Evolutionary conservation across 1,284 basidiomycete genomes (phyloP).

Genomic region (Cutaneotrichosporon cavernicola): DNA sequence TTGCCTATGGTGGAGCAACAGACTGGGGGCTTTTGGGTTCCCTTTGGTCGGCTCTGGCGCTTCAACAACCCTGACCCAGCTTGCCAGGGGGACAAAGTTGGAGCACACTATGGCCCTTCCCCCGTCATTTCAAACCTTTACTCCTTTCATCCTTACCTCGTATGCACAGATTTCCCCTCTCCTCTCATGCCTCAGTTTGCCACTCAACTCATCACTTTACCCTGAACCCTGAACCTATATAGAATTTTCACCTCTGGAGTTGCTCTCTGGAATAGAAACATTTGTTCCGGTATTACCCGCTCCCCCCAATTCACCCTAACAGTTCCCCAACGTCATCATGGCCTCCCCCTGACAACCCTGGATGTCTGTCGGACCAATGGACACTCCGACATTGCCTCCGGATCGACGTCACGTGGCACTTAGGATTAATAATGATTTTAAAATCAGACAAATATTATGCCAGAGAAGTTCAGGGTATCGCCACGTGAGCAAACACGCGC

Average conservation of each 20-base stretch:
- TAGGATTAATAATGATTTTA: background rate
- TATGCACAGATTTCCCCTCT: background rate
- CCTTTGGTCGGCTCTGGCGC: too few relatives aligned
- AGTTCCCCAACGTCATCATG: background rate
- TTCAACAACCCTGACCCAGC: too few relatives aligned
- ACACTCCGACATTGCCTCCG: background rate
- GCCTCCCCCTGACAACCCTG: background rate
- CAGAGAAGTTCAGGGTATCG: background rate
- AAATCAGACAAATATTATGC: background rate
- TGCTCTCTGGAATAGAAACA: background rate
- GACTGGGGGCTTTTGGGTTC: too few relatives aligned
- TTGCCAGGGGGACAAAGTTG: background rate
- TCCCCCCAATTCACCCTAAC: conserved; percentile 1
- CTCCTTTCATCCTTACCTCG: background rate
- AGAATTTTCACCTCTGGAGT: background rate
- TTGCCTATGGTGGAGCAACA: too few relatives aligned
- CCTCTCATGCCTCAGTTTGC: background rate
- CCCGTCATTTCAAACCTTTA: background rate
- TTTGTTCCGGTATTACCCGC: background rate
- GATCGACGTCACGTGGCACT: background rate
- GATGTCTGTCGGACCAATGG: background rate
- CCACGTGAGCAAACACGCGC: background rate
- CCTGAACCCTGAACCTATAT: background rate
- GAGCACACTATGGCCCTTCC: background rate
- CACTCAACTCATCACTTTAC: background rate